Evolutionary conservation across 495 filamentous ascomycete species (phyloP), one percentile per base, ranked within the genome.

Genomic region (Hypoxylon subgilvum): DNA sequence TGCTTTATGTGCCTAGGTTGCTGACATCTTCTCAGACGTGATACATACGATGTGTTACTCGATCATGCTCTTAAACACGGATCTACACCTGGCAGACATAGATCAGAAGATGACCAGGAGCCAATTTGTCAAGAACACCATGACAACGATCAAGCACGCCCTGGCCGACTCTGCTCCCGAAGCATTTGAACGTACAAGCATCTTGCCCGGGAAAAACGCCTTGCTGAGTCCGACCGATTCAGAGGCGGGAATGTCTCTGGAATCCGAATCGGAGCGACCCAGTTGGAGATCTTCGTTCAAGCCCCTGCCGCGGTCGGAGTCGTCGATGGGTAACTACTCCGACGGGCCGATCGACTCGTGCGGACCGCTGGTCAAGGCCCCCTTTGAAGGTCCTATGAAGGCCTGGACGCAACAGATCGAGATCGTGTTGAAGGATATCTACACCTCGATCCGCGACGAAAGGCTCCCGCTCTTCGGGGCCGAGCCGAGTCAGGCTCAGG

Each of bases 1-100:
- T 19, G 25, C n/a, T 5, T 28, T 18, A 19, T n/a, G n/a, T n/a
- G n/a, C n/a, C n/a, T n/a, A n/a, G n/a, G n/a, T 54, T 41, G 51
- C 71, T 59, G 4, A 45, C 41, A 47, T n/a, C 16, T 0, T 44
- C 16, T 4, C 50, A 91, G 93, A 97, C 73, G 88, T 99, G 42
- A 92, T 99, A 9, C 92, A 97, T 67, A 97, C 95, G 6, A 93
- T 99, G 55, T 93, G 90, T 68, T 99, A 97, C 71, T 97, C 94
- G 3, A 80, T 99, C 45, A 85, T 99, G 46, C 79, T 99, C 22
- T 80, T 99, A 46, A 99, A 99, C 66, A 97, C 94, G 49, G 94
- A 99, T 75, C 79, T 99, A 34, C 92, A 99, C 66, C 74, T 96
- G 56, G 92, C 92, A 48, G 92, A 97, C 63, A 94, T 97, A 42